Evolutionary conservation across 1,139 yeast species (phyloP), one percentile per base, ranked within the genome.

Genomic region (Kodamaea derodonti): DNA sequence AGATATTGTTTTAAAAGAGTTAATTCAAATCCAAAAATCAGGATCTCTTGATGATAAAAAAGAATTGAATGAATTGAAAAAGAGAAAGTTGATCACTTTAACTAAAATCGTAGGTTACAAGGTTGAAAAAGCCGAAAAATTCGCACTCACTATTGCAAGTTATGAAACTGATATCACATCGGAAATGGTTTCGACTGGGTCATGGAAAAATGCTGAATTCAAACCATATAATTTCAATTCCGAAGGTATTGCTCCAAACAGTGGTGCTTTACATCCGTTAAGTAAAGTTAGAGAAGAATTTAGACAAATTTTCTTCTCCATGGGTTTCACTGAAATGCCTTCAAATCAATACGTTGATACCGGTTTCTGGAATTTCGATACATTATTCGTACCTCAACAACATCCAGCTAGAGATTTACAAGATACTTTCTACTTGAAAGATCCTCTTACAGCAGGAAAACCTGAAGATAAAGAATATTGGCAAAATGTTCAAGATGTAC

Each of bases 291-390:
- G 97, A 54, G 97, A 90, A 64, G 98, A 94, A 63, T 94, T 92
- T 66, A 78, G 98, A 69, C 95, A 90, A 60, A 90, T 94, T 55
- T 92, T 94, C 77, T 92, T 92, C 68, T 80, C 94, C 29, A 80
- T 92, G 88, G 99, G 99, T 9, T 92, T 92, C 79, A 80, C 92
- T 23, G 99, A 92, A 69, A 92, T 92, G 99, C 97, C 98, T 41
- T 84, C 98, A 14, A 90, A 90, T 60, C 96, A 90, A 64, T 92
- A 88, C 58, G 98, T 94, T 37, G 99, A 92, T 58, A 77, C 95
- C 18, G 97, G 98, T 9, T 92, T 94, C 79, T 92, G 99, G 99
- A 92, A 94, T 66, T 92, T 92, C 57, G 99, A 92, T 61, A 78
- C 98, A 3, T 74, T 92, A 52, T 92, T 70, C 55, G 99, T 92